Conservation (phyloP, 1,139 yeast species). For the Saccharomycopsis hybrid region DNA sequence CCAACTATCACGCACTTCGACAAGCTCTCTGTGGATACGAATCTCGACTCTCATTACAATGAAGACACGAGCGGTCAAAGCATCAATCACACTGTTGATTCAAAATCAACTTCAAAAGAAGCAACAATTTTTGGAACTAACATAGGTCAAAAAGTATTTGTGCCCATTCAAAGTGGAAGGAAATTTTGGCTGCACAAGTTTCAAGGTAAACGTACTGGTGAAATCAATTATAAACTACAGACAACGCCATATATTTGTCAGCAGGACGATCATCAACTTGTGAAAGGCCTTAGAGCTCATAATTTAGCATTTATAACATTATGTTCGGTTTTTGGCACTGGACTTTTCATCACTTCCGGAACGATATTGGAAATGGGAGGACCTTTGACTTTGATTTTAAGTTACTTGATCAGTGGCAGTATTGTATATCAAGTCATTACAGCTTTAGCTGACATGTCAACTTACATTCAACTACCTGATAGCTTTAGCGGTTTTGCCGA, state of each 20-base stretch:
- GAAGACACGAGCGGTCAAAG: too few species aligned
- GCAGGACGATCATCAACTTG: background rate
- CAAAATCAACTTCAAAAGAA: slow-evolving; percentile 3
- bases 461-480: slow-evolving; percentile 51
- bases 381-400: slow-evolving; percentile 48
- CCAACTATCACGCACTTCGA: background rate
- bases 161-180: background rate
- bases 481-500: slow-evolving; percentile 48
- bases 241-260: background rate
- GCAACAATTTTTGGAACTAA: background rate
- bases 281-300: slow-evolving; percentile 17
- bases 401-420: slow-evolving; percentile 45
- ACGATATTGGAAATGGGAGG: slow-evolving; percentile 35
- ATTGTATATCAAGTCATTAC: slow-evolving; percentile 41
- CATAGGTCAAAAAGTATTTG: background rate
- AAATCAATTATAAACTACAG: background rate
- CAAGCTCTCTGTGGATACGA: background rate
- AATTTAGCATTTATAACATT: slow-evolving; percentile 19
- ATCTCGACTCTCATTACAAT: background rate
- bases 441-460: slow-evolving; percentile 51
- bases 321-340: slow-evolving; percentile 20
- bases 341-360: slow-evolving; percentile 14
- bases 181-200: background rate
- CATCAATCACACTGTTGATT: too few species aligned
- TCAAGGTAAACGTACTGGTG: background rate